Conservation (phyloP, 306 rosid genomes). For the Chamaecrista fasciculata region DNA sequence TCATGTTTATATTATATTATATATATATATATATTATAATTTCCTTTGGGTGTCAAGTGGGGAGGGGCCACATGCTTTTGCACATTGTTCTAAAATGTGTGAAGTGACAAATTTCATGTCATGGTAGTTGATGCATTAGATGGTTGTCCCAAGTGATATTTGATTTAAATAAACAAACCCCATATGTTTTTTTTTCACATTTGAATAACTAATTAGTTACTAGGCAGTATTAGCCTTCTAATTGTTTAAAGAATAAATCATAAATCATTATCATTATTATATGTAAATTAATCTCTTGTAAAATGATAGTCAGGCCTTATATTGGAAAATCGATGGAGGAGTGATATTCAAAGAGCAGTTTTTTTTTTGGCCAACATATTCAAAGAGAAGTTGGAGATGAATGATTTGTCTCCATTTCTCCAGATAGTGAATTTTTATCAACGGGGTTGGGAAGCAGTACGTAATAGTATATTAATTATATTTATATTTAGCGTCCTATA, state of each 20-base stretch:
- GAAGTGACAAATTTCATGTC: constrained; percentile 15
- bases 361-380: no score
- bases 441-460: no score
- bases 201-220: not conserved
- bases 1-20: no score
- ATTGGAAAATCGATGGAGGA: not conserved
- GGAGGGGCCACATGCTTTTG: constrained; percentile 46
- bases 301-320: no score
- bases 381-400: constrained; percentile 4
- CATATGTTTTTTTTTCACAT: not conserved
- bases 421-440: no score
- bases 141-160: not conserved
- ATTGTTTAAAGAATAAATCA: not conserved
- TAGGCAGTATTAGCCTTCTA: not conserved
- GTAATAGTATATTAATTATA: no score
- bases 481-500: no score
- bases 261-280: no score
- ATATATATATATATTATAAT: no score
- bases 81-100: constrained; percentile 21
- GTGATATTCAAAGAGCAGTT: constrained; percentile 21
- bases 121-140: constrained; percentile 20
- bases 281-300: no score
- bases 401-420: no score
- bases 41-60: constrained; percentile 37
- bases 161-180: not conserved